Base-by-base conservation (phyloP, 1,284 basidiomycete species). In the Cutaneotrichosporon sp. region DNA sequence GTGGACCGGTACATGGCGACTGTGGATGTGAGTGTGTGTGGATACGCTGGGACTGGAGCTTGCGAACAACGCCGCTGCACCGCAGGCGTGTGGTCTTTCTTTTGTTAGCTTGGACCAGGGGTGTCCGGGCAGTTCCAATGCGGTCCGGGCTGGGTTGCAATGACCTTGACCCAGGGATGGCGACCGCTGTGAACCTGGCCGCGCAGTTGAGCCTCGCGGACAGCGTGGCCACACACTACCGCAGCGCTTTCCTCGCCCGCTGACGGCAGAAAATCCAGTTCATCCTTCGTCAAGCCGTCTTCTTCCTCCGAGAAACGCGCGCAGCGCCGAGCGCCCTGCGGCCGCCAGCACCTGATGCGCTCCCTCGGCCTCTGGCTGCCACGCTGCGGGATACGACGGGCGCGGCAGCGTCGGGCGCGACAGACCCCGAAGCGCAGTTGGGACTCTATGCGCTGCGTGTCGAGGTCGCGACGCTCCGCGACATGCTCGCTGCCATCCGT, bases 241-340 rank as follows among this genome's bases (percentile, higher is more conserved):
- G 7, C 19, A 20, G 19, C 11, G n/a, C 42, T 22, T 31, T 26
- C 7, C 27, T 24, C 35, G 14, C 35, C 22, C 35, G 8, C 52
- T 56, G 49, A 59, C 49, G 8, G 29, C 51, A 74, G 71, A 68
- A 70, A 60, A 74, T 74, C 53, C 71, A 74, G 63, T 67, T 65
- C 57, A 59, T 70, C 33, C 67, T 74, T 26, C 65, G 71, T 20
- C 68, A 74, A 45, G 64, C 69, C 5, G 66, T 70, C 27, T 68
- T 66, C 53, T 71, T 67, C 61, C 62, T 74, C 16, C 66, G 61
- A 27, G 63, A 65, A 51, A 69, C 65, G 27, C 55, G 59, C 43
- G 60, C 67, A 0, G 61, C 66, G 4, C 64, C 67, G 3, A 29
- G 52, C 10, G 65, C 64, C 1, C 60, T 74, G 19, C 51, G 59